Percentiles rank a stretch among this genome's conserved stretches.
These are phyloP conservation scores for Xylariaceae sp. DNA, from an alignment of 2,329 filamentous ascomycete species.

Conservation along the genomic window DNA sequence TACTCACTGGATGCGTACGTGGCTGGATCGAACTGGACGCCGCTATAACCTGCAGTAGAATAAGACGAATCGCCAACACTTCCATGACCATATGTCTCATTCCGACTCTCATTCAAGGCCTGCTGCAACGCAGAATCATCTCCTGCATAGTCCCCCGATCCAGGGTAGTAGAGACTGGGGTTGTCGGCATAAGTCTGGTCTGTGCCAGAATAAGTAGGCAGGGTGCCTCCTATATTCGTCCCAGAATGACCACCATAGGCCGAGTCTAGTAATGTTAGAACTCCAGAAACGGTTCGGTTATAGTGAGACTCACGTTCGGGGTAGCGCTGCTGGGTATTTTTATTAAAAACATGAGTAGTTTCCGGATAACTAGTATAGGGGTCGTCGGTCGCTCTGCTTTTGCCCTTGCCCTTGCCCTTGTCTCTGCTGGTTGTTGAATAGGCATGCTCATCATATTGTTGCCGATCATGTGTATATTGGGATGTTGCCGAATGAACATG, in stretches of 20 bases:
- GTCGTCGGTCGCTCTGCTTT: conserved; percentile 1
- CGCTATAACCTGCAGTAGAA: conserved; percentile 15
- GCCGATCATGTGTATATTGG: conserved; percentile 22
- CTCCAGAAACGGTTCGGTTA: too few species aligned
- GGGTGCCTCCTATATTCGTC: too few species aligned
- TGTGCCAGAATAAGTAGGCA: too few species aligned
- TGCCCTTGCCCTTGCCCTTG: conserved; percentile 24
- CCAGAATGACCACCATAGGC: too few species aligned
- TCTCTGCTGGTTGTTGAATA: conserved; percentile 11
- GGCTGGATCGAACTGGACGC: conserved; percentile 19
- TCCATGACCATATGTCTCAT: conserved; percentile 18
- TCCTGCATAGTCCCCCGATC: conserved; percentile 3
- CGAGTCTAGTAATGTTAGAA: conserved; percentile 6
- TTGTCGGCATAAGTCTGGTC: too few species aligned
- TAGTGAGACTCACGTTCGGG: conserved; percentile 8
- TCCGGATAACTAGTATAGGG: conserved; percentile 6
- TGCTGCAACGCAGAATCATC: conserved; percentile 21
- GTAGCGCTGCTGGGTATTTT: conserved; percentile 12
- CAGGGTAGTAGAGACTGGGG: too few species aligned
- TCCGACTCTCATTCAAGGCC: conserved; percentile 20
- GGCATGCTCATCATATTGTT: conserved; percentile 7
- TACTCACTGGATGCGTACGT: conserved; percentile 23
- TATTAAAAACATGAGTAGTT: conserved; percentile 5
- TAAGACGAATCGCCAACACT: conserved; percentile 19
- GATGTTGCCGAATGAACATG: conserved; percentile 10